Evolutionary conservation across 805 yeast genomes (phyloP), one percentile per base, ranked within the genome.

Genomic region (Candida gorgasii): DNA sequence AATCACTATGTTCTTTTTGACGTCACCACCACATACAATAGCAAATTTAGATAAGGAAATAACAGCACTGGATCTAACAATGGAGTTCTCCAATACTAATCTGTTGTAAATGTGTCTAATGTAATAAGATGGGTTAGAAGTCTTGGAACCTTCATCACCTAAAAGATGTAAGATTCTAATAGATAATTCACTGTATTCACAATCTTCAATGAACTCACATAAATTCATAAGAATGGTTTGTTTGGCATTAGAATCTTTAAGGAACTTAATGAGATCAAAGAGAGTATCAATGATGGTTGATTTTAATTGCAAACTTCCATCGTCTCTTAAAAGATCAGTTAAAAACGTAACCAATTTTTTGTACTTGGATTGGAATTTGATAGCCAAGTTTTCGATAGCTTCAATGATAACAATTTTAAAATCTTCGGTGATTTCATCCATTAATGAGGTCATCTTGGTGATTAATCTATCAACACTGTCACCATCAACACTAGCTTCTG

Each of bases 151-250:
- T 65, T 90, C 96, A 51, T 83, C 86, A 61, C 99, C 99, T 51
- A 93, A 77, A 48, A 92, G 66, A 66, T 90, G 96, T 63, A 93
- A 75, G 45, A 93, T 84, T 59, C 98, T 80, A n/a, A 90, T 96
- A 19, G 95, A 80, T 48, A 93, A 80, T 66, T 89, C 97, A 22
- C 96, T 86, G 69, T 77, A 92, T 69, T 93, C 99, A 70, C 98
- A 93, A 73, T 93, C 99, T 68, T 93, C 99, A 56, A 93, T 93
- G 60, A 89, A 90, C 65, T 93, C 99, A 75, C 98, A 89, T 55
- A 93, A 75, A 63, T 84, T 84, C 67, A 86, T 89, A 57, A 93
- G 73, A 16, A 96, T 95, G 37, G 78, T 65, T 53, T 86, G 93
- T 57, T 87, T 80, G 11, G 95, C 88, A 49, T 75, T 81, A 22